Base-by-base conservation (phyloP, 1,139 yeast genomes). In the Blastobotrys arbuscula region DNA sequence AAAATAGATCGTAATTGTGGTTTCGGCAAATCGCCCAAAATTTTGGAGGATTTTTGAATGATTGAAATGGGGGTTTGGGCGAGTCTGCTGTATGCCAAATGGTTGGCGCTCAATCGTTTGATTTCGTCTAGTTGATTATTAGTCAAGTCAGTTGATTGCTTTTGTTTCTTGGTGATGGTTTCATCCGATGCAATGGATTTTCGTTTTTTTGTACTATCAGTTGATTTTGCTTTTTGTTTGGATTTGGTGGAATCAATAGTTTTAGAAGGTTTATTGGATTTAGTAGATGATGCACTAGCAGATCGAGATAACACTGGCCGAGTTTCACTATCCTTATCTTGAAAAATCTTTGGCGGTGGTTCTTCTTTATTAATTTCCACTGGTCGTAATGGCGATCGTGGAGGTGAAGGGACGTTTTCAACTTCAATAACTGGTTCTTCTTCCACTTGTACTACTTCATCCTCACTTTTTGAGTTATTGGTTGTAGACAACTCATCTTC, bases 81-180 rank as follows among this genome's bases (percentile, higher is more conserved):
- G 30, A 88, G 75, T 55, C 96, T 77, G 6, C 97, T 87, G 64
- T 87, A 90, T 18, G 97, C 97, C 54, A 92, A 73, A 64, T 88
- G 95, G 61, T 92, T 92, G 38, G 82, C 77, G 45, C 88, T 71
- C 10, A 89, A 75, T 63, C 55, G 53, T 10, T 52, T 45, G 36
- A 57, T 46, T 31, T 84, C 79, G 50, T 75, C 76, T 44, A 85
- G 70, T 10, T 36, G 41, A 4, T 44, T 36, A 23, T 31, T 20
- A 10, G 26, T 19, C 3, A 13, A 18, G 10, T 47, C 30, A 18
- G n/a, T 42, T 21, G 18, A 21, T 39, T 15, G 19, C 20, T 18
- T 21, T 9, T 33, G 12, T n/a, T 20, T 15, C 34, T 9, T 20
- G 39, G 18, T 39, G 39, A 38, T 39, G 26, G 13, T 5, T 19